Conservation (phyloP, 1,284 basidiomycete genomes). For the Ganoderma multipileum region DNA sequence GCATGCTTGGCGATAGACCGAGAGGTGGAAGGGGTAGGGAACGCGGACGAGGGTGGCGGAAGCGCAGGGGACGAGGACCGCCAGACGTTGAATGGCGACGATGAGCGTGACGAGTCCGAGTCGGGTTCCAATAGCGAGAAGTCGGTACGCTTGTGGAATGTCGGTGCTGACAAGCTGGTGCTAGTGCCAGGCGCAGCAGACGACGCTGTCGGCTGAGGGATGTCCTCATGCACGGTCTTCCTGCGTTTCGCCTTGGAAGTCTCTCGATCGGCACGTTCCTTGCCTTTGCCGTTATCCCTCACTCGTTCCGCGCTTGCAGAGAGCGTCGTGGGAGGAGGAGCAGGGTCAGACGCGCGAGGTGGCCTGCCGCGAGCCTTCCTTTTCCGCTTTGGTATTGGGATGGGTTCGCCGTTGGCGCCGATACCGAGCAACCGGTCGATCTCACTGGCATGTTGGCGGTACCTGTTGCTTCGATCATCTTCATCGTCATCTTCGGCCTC, state of each 20-base stretch:
- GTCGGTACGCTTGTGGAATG: background rate
- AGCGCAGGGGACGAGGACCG: slow-evolving; percentile 10
- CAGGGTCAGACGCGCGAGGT: background rate
- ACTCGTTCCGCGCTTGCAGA: background rate
- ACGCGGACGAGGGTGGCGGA: slow-evolving; percentile 14
- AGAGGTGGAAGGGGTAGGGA: slow-evolving; percentile 11
- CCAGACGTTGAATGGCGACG: slow-evolving; percentile 9
- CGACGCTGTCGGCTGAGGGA: background rate
- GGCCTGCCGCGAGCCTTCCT: slow-evolving; percentile 10
- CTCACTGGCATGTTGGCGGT: background rate
- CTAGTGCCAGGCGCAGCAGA: slow-evolving; percentile 6
- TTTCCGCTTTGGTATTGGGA: background rate
- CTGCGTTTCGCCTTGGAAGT: slow-evolving; percentile 15
- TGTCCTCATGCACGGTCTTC: slow-evolving; percentile 12
- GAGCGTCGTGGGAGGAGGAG: background rate
- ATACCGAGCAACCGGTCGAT: slow-evolving; percentile 4
- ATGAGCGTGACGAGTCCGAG: slow-evolving; percentile 7
- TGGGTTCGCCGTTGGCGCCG: background rate
- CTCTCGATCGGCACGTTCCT: slow-evolving; percentile 3
- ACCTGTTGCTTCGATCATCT: slow-evolving; percentile 1
- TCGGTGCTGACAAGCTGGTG: background rate
- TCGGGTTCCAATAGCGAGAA: background rate
- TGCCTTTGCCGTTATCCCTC: slow-evolving; percentile 6
- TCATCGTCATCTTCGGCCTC: slow-evolving; percentile 1
- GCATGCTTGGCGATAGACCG: background rate